A percentile compares a stretch with the other conserved stretches of the same genome.
Evolutionary conservation across 768 basidiomycete species (phyloP).

Genomic region (Podaxis sp.): DNA sequence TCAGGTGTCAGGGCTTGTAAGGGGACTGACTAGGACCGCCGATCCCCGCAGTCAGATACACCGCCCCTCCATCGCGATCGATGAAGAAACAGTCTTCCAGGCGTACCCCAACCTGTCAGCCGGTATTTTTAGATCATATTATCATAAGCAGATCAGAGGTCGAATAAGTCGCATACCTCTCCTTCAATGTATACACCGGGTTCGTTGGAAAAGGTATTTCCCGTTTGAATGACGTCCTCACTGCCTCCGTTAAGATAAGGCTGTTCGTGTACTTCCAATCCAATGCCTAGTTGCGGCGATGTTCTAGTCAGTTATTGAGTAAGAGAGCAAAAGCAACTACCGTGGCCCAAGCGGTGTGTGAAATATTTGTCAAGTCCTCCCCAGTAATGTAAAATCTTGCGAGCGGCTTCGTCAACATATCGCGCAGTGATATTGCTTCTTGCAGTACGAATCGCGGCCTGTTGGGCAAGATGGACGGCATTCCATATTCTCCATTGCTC

Average conservation of each 20-base stretch:
- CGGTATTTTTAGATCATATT: neutral
- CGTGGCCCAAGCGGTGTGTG: slow-evolving; percentile 81
- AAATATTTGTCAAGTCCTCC: slow-evolving; percentile 57
- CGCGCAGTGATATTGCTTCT: slow-evolving; percentile 47
- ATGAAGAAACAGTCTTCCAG: slow-evolving; percentile 86
- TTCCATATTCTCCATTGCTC: slow-evolving; percentile 62
- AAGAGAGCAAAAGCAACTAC: slow-evolving; percentile 32
- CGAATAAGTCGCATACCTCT: slow-evolving; percentile 33
- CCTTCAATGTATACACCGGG: slow-evolving; percentile 76
- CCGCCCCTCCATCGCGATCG: slow-evolving; percentile 47
- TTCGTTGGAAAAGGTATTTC: slow-evolving; percentile 82
- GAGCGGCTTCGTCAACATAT: slow-evolving; percentile 64
- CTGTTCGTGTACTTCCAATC: slow-evolving; percentile 78
- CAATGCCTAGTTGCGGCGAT: slow-evolving; percentile 57
- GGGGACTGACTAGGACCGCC: slow-evolving; percentile 56
- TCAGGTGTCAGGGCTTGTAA: slow-evolving; percentile 34
- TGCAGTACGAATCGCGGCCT: slow-evolving; percentile 47
- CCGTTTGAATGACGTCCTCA: slow-evolving; percentile 51
- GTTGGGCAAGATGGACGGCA: slow-evolving; percentile 64
- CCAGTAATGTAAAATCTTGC: slow-evolving; percentile 40
- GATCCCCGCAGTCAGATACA: slow-evolving; percentile 62
- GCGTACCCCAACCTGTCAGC: slow-evolving; percentile 65
- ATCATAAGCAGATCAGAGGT: neutral
- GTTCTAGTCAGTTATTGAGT: neutral
- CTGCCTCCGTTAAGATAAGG: slow-evolving; percentile 80